Conservation (phyloP, 2,329 filamentous ascomycete genomes). For the Botrytis pseudocinerea region DNA sequence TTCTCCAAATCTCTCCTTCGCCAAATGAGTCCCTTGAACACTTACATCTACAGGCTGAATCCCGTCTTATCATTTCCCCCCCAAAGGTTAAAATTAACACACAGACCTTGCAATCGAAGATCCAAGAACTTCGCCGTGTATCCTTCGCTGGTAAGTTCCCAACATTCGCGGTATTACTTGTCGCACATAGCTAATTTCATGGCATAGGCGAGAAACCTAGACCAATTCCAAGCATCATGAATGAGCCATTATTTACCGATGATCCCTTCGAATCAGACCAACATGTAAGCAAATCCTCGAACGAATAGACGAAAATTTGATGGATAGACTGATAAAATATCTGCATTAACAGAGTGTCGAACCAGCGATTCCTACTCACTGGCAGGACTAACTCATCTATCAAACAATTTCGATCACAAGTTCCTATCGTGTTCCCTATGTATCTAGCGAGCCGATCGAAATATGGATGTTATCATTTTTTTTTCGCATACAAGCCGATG, state of each 20-base stretch:
- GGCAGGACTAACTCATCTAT: not conserved
- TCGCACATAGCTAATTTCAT: not conserved
- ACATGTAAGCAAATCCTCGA: not conserved
- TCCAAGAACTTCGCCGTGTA: not conserved
- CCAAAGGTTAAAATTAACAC: not conserved
- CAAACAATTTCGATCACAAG: not conserved
- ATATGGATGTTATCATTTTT: not conserved
- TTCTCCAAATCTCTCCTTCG: not conserved
- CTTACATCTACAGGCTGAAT: not conserved
- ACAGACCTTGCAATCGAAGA: not conserved
- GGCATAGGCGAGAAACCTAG: not conserved
- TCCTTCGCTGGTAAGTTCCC: not conserved
- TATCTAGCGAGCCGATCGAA: not conserved
- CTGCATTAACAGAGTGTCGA: not conserved
- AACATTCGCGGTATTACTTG: not conserved
- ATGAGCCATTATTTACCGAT: not conserved
- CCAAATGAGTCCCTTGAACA: not conserved
- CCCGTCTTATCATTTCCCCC: not conserved
- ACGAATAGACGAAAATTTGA: not conserved
- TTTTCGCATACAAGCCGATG: not conserved
- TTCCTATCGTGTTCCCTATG: not conserved
- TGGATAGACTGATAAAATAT: not conserved
- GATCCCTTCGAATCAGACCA: not conserved
- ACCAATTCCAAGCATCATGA: slow-evolving; percentile 10
- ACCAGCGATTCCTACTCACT: slow-evolving; percentile 9